phyloP scores from a whole-genome alignment of 176 grass and related monocot species.

The Pontederia paniculata region DNA sequence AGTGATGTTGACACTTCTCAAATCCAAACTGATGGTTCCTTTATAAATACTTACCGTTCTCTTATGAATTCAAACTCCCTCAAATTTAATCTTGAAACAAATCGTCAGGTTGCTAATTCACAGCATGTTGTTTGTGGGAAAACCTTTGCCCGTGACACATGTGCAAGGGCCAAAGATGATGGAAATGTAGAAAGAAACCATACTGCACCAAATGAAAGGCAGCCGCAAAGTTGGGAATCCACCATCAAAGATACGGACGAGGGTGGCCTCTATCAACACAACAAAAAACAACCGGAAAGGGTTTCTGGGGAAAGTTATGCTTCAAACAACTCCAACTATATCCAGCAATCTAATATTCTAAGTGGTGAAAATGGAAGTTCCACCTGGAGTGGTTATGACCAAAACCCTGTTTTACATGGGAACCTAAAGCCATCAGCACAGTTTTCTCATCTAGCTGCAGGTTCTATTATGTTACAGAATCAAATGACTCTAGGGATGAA shows the following conservation, averaged over 20 bases:
- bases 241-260: neutral
- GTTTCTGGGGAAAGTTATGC: constrained; percentile 1
- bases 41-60: neutral
- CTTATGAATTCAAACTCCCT: no score
- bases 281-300: neutral
- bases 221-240: constrained; percentile 1
- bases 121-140: constrained; percentile 3
- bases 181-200: constrained; percentile 9
- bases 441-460: constrained; percentile 10
- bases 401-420: neutral
- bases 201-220: neutral
- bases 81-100: neutral
- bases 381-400: neutral
- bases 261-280: neutral
- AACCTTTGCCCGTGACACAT: neutral
- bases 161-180: neutral
- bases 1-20: neutral
- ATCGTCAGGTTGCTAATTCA: constrained; percentile 1
- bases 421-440: constrained; percentile 3
- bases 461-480: constrained; percentile 8
- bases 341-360: no score
- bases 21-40: neutral
- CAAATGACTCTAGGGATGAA: neutral
- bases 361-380: neutral
- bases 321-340: neutral